Evolutionary conservation across 176 grass and related monocot species (phyloP).

Genomic region (Otatea glauca): DNA sequence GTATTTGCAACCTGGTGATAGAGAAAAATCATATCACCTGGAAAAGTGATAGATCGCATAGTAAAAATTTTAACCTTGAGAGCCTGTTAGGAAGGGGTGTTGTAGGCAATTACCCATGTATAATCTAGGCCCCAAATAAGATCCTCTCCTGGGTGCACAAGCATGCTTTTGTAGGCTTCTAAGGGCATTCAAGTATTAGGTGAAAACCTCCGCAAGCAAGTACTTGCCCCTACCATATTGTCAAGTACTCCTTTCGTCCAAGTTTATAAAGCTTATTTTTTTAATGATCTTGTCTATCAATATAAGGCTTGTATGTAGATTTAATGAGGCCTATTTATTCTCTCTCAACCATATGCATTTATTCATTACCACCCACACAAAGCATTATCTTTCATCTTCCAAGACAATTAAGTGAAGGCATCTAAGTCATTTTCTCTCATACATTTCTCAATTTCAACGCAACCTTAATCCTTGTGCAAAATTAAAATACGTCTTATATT

Average conservation of each 20-base stretch:
- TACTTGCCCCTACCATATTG: background rate
- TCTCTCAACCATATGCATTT: no score
- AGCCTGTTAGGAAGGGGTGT: background rate
- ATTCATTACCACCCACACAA: no score
- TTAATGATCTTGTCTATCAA: no score
- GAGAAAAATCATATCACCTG: constrained; percentile 1
- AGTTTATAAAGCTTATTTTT: no score
- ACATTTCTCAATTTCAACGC: no score
- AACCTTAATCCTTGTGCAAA: no score
- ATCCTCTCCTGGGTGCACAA: constrained; percentile 7
- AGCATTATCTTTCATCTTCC: no score
- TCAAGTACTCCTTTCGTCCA: background rate
- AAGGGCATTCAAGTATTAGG: constrained; percentile 2
- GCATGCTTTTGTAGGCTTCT: background rate
- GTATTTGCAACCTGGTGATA: constrained; percentile 22
- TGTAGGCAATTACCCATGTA: background rate
- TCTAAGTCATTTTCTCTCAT: no score
- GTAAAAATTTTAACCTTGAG: background rate
- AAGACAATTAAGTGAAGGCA: no score
- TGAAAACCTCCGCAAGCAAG: constrained; percentile 1
- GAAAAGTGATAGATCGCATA: constrained; percentile 16
- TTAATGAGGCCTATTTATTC: no score
- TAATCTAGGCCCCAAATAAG: constrained; percentile 33
- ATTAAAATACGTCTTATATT: no score
- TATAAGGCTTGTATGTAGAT: no score